A percentile compares a stretch with the other conserved stretches of the same genome.
These are phyloP conservation scores for Secale cereale DNA, from an alignment of 176 grass and related monocot species.

Conservation along the genomic window DNA sequence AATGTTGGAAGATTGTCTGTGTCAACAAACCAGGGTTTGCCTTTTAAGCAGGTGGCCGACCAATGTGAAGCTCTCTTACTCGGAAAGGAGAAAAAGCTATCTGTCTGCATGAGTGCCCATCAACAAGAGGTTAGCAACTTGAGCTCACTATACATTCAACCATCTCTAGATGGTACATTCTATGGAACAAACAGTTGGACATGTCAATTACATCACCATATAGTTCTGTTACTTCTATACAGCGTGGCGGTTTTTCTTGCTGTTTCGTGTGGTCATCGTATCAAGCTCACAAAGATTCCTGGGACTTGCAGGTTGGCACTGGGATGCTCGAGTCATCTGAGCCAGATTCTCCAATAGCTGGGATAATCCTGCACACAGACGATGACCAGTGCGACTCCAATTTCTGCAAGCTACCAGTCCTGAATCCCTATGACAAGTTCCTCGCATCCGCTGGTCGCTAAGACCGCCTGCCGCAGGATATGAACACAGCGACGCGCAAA, in stretches of 20 bases:
- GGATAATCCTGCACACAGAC: neutral
- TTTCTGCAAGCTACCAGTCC: conserved; percentile 63
- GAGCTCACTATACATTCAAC: conserved; percentile 22
- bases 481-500: neutral
- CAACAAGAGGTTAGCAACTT: conserved; percentile 48
- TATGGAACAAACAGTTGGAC: neutral
- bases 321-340: conserved; percentile 28
- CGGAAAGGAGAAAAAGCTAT: conserved; percentile 75
- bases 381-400: conserved; percentile 43
- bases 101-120: conserved; percentile 46
- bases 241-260: too few relatives aligned
- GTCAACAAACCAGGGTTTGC: conserved; percentile 59
- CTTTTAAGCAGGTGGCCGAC: conserved; percentile 66
- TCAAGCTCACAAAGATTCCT: conserved; percentile 13
- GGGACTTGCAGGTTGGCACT: conserved; percentile 39
- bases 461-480: conserved; percentile 7
- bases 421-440: conserved; percentile 80
- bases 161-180: neutral
- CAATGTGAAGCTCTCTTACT: conserved; percentile 71
- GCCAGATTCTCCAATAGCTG: conserved; percentile 23
- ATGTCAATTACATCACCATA: neutral
- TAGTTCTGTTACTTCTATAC: too few relatives aligned
- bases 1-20: conserved; percentile 67
- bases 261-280: too few relatives aligned
- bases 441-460: conserved; percentile 52